Evolutionary conservation across 805 yeast genomes (phyloP), one percentile per base, ranked within the genome.

Genomic region (Ogataea kodamae): DNA sequence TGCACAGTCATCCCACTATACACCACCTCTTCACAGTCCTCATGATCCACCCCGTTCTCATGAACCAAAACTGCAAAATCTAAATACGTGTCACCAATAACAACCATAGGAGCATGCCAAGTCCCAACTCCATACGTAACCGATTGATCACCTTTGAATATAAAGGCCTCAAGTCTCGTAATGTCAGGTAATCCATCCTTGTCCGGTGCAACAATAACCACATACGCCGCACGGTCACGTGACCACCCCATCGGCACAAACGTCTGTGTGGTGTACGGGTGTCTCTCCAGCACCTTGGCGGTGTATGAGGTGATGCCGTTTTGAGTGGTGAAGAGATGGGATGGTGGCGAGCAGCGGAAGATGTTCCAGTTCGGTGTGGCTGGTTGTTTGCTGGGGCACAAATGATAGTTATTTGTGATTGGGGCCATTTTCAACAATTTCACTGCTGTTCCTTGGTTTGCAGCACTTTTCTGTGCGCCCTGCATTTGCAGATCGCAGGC

Each of bases 21-120:
- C 45, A 76, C 70, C 35, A 81, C 76, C 56, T 89, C 97, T 54
- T 83, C 81, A 49, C 92, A 81, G 50, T 88, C 95, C 45, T 83
- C 94, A 2, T 74, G 73, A 1, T 78, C 67, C 5, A 83, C 78
- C 1, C 86, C 90, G 45, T 84, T 85, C 49, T 89, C 97, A 53
- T 82, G 82, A 19, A 86, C 80, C 33, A 88, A 62, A n/a, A 90
- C 97, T 3, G 86, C 89, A 61, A 89, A 90, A 52, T 90, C 96
- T 9, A 80, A 61, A 22, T 50, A 41, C 4, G 31, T 41, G 4
- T 64, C 62, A 20, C 78, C 81, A 7, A 87, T 57, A 2, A 86
- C 90, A 14, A 90, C 81, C 97, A 89, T 89, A 3, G 97, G 97
- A 0, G 97, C 95, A 55, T 89, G 97, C 97, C 97, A 89, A 4